Evolutionary conservation across 2,329 filamentous ascomycete genomes (phyloP).

Genomic region (Exserohilum turcica): DNA sequence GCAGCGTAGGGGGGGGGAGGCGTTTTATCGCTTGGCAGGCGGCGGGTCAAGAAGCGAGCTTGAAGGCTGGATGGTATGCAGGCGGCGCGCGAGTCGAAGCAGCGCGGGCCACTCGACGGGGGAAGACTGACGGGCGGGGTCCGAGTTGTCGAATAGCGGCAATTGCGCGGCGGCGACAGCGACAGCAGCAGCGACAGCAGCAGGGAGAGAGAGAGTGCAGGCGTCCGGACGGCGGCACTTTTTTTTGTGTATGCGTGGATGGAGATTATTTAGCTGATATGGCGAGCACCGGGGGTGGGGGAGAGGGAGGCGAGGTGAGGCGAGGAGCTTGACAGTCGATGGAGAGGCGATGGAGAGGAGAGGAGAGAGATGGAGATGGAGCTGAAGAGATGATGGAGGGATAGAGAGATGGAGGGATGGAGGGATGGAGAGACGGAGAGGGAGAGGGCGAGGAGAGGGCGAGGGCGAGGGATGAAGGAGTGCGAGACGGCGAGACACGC

Average conservation of each 20-base stretch:
- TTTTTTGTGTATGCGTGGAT: not conserved
- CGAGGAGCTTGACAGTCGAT: not conserved
- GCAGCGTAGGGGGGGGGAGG: conserved; percentile 43
- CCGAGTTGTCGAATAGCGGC: conserved; percentile 17
- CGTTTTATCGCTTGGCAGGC: conserved; percentile 45
- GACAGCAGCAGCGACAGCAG: conserved; percentile 1
- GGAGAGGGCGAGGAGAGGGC: not conserved
- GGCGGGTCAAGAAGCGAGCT: conserved; percentile 42
- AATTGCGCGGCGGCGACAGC: not conserved
- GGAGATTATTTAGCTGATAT: not conserved
- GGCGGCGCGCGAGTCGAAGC: conserved; percentile 28
- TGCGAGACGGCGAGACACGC: not conserved
- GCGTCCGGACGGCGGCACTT: not conserved
- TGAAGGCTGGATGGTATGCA: conserved; percentile 21
- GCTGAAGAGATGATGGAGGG: too few relatives aligned
- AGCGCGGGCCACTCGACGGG: conserved; percentile 17
- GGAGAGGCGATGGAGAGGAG: not conserved
- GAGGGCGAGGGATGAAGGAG: not conserved
- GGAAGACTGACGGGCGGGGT: conserved; percentile 17
- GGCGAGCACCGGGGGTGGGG: not conserved
- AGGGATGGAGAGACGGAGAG: not conserved
- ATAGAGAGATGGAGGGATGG: not conserved
- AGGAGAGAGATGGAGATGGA: not conserved
- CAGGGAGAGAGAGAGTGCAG: not conserved
- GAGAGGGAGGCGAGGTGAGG: not conserved